Conservation (phyloP, 495 filamentous ascomycete species). For the Penicillium dipodomyicola region DNA sequence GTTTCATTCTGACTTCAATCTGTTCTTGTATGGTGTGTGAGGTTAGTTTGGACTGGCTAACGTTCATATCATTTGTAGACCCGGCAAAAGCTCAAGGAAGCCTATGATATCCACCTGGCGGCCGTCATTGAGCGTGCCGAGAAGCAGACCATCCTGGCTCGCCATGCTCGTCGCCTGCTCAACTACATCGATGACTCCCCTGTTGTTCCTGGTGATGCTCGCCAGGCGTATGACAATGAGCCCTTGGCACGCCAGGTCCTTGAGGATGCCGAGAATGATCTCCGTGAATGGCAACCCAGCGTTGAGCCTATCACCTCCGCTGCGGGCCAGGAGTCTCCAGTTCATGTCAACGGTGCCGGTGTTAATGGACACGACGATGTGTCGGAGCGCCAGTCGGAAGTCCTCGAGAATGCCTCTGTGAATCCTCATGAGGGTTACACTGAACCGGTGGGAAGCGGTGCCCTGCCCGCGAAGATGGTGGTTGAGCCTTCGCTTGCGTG, state of each 20-base stretch:
- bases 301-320: constrained; percentile 20
- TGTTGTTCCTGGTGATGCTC: constrained; percentile 79
- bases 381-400: constrained; percentile 6
- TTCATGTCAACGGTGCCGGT: background rate
- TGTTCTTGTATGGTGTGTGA: background rate
- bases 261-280: constrained; percentile 89
- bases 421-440: constrained; percentile 2
- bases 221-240: constrained; percentile 60
- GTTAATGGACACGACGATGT: constrained; percentile 1
- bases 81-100: constrained; percentile 88
- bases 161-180: constrained; percentile 80
- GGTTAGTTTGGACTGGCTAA: constrained; percentile 9
- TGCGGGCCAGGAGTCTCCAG: background rate
- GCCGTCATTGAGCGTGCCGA: constrained; percentile 92
- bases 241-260: constrained; percentile 73
- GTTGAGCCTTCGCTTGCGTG: constrained; percentile 1
- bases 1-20: constrained; percentile 6
- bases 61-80: constrained; percentile 52
- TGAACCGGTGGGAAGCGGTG: constrained; percentile 8
- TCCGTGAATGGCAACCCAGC: constrained; percentile 63
- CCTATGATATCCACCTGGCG: constrained; percentile 80
- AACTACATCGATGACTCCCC: constrained; percentile 89
- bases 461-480: constrained; percentile 9
- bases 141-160: constrained; percentile 91
- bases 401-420: background rate